Evolutionary conservation across 164 flowering plant genomes (phyloP).

Genomic region (Cinnamomum chago): DNA sequence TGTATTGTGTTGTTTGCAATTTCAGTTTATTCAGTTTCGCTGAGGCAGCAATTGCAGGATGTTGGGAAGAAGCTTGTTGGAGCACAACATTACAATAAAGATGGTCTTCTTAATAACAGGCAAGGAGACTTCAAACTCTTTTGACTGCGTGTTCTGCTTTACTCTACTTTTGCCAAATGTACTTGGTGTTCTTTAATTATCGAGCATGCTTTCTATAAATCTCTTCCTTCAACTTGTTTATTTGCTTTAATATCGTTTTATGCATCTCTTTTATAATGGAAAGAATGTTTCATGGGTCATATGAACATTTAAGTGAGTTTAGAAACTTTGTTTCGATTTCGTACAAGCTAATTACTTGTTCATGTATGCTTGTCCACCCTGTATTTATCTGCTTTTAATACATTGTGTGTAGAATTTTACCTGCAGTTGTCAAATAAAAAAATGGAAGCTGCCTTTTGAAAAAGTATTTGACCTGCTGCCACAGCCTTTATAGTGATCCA

Average conservation of each 20-base stretch:
- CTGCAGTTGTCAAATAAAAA: too few species aligned
- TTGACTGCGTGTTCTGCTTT: background rate
- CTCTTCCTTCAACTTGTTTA: background rate
- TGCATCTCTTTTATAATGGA: background rate
- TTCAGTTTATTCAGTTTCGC: conserved; percentile 82
- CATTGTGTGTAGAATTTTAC: background rate
- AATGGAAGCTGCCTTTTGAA: too few species aligned
- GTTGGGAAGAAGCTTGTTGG: conserved; percentile 93
- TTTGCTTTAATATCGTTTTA: background rate
- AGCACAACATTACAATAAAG: conserved; percentile 94
- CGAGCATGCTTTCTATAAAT: too few species aligned
- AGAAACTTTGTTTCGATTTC: background rate
- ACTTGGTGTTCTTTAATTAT: too few species aligned
- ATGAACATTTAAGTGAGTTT: background rate
- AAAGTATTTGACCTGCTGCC: too few species aligned
- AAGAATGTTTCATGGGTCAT: background rate
- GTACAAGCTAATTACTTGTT: background rate
- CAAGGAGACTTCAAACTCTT: conserved; percentile 12
- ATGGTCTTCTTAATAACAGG: conserved; percentile 87
- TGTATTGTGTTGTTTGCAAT: conserved; percentile 11
- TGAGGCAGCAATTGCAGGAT: conserved; percentile 94
- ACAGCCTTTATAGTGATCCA: too few species aligned
- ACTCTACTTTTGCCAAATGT: background rate
- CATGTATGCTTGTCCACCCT: background rate
- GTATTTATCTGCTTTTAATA: background rate